Conservation (phyloP, 106 monocot genomes). For the Vanilla planifolia region DNA sequence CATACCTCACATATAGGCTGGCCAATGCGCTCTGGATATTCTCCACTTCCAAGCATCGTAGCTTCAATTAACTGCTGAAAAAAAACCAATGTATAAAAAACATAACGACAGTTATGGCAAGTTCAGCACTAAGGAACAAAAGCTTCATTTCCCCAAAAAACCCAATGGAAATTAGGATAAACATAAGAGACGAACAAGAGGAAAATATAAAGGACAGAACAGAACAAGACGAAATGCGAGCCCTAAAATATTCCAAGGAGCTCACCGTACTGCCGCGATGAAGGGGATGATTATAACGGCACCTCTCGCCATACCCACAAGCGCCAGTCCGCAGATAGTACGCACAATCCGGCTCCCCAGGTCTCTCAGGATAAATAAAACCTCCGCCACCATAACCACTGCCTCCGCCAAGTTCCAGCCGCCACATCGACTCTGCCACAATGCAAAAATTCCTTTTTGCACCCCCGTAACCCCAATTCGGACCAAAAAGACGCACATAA, state of each 20-base stretch:
- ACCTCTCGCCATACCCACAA: conserved; percentile 77
- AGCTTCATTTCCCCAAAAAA: neutral
- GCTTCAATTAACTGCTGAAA: conserved; percentile 23
- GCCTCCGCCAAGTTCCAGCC: conserved; percentile 41
- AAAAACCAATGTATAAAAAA: too few relatives aligned
- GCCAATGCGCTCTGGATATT: conserved; percentile 47
- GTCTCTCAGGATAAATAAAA: conserved; percentile 59
- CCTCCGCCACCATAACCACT: neutral
- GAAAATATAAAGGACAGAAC: neutral
- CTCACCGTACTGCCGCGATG: conserved; percentile 16
- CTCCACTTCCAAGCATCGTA: conserved; percentile 28
- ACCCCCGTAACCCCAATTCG: neutral
- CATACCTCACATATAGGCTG: conserved; percentile 57
- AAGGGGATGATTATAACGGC: conserved; percentile 85
- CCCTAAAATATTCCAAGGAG: neutral
- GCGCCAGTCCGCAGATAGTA: conserved; percentile 77
- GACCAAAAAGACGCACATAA: neutral
- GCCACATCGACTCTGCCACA: conserved; percentile 68
- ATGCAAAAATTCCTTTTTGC: conserved; percentile 3
- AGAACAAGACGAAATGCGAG: neutral
- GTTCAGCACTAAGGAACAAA: neutral
- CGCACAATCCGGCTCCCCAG: conserved; percentile 65
- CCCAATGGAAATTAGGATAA: neutral
- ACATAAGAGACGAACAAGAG: neutral
- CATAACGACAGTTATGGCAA: neutral